Percentiles rank a stretch among this genome's conserved stretches.
Conservation (phyloP, 805 yeast genomes). For the Wickerhamomyces kurtzmanii region DNA sequence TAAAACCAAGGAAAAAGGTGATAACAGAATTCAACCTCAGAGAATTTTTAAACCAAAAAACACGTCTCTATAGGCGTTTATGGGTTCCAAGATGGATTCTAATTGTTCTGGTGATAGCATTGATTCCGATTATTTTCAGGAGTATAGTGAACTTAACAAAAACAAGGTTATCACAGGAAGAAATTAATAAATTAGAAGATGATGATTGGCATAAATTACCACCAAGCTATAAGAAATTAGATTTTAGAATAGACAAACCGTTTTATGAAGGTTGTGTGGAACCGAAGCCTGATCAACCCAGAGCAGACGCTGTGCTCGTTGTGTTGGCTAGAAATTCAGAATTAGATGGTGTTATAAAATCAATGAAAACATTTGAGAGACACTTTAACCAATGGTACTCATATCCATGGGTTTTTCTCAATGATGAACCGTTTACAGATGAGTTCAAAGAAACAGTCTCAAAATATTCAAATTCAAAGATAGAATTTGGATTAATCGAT, state of each 20-base stretch:
- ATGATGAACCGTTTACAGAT: constrained; percentile 64
- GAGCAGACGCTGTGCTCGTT: constrained; percentile 80
- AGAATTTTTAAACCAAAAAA: too few species aligned
- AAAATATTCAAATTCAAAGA: constrained; percentile 45
- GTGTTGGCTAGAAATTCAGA: constrained; percentile 79
- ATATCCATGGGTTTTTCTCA: constrained; percentile 87
- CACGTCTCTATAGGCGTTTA: constrained; percentile 1
- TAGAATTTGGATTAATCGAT: constrained; percentile 64
- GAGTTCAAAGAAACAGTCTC: constrained; percentile 48
- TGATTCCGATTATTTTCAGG: not conserved
- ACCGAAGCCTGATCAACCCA: constrained; percentile 19
- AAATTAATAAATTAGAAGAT: not conserved
- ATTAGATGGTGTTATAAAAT: constrained; percentile 60
- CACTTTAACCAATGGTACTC: constrained; percentile 91
- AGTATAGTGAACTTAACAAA: not conserved
- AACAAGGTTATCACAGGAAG: not conserved
- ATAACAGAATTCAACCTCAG: too few species aligned
- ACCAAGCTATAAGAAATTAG: constrained; percentile 2
- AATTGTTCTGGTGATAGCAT: not conserved
- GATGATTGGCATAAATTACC: not conserved
- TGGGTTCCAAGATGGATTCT: constrained; percentile 1
- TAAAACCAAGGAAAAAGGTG: too few species aligned
- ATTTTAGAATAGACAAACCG: constrained; percentile 26
- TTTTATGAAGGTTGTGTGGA: constrained; percentile 53
- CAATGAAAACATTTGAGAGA: constrained; percentile 69